phyloP scores from a whole-genome alignment of 208 protist genomes.

The Trypanosoma scelopori region DNA sequence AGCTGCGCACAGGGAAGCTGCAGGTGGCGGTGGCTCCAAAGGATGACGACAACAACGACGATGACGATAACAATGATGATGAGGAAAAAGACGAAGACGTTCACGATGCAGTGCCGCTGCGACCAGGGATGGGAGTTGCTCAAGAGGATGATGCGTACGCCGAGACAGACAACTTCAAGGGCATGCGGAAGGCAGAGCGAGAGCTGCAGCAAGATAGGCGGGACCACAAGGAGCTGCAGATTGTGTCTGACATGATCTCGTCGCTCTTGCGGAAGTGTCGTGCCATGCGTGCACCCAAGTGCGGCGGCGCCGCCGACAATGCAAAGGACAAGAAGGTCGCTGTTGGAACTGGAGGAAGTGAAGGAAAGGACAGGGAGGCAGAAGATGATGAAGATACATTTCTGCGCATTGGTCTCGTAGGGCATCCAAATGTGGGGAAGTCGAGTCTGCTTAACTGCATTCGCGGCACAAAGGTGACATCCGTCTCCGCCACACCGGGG shows the following conservation, averaged over 20 bases:
- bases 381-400: constrained; percentile 14
- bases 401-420: constrained; percentile 85
- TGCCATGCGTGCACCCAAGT: constrained; percentile 19
- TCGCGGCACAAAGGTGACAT: constrained; percentile 94
- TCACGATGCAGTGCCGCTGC: constrained; percentile 1
- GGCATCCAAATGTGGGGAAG: constrained; percentile 96
- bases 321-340: constrained; percentile 16
- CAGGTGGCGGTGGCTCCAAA: constrained; percentile 12
- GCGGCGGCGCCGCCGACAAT: not conserved
- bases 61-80: constrained; percentile 27
- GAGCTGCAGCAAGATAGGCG: constrained; percentile 46
- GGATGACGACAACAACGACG: constrained; percentile 10
- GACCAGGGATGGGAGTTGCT: constrained; percentile 18
- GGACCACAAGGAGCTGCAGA: constrained; percentile 56
- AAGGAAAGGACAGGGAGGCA: not conserved
- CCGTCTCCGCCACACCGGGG: constrained; percentile 92
- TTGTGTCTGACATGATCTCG: constrained; percentile 69
- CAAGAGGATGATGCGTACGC: constrained; percentile 40
- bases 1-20: constrained; percentile 64
- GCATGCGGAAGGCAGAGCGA: constrained; percentile 63
- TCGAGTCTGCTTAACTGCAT: constrained; percentile 96
- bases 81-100: constrained; percentile 26
- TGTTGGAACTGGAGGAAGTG: not conserved
- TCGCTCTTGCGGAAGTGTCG: constrained; percentile 56
- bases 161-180: constrained; percentile 65